Percentiles rank a stretch among this genome's conserved stretches.
phyloP scores from a whole-genome alignment of 2,329 filamentous ascomycete genomes.

The Paraconiothyrium sp. region DNA sequence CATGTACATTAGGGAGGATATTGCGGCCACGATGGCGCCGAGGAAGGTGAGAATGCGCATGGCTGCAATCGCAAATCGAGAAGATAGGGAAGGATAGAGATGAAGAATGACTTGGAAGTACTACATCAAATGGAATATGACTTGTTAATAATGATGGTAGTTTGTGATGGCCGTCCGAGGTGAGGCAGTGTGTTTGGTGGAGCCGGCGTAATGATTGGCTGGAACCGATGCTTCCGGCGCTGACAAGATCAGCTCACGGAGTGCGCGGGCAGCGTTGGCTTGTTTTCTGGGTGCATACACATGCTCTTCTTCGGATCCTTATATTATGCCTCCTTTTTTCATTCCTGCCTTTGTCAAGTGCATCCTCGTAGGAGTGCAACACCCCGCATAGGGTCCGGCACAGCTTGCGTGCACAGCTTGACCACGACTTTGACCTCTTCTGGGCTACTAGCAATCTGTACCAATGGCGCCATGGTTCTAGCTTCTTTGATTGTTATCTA shows the following conservation, averaged over 20 bases:
- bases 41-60: constrained; percentile 33
- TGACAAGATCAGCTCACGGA: constrained; percentile 13
- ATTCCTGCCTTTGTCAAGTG: neutral
- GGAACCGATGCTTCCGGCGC: constrained; percentile 5
- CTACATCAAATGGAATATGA: neutral
- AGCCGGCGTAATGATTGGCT: constrained; percentile 6
- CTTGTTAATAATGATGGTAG: neutral
- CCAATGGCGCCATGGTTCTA: neutral
- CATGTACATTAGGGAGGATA: constrained; percentile 40
- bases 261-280: neutral
- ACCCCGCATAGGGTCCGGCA: too few species aligned
- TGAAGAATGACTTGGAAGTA: neutral
- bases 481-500: neutral
- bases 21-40: constrained; percentile 32
- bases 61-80: neutral
- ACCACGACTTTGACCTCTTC: neutral
- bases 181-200: neutral
- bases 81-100: neutral
- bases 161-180: neutral
- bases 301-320: neutral
- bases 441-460: neutral
- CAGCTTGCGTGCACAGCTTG: too few species aligned
- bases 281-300: neutral
- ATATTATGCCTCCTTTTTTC: neutral
- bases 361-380: too few species aligned